Percentiles rank a stretch among this genome's conserved stretches.
Evolutionary conservation across 805 yeast species (phyloP).

Genomic region (Pichia exigua): DNA sequence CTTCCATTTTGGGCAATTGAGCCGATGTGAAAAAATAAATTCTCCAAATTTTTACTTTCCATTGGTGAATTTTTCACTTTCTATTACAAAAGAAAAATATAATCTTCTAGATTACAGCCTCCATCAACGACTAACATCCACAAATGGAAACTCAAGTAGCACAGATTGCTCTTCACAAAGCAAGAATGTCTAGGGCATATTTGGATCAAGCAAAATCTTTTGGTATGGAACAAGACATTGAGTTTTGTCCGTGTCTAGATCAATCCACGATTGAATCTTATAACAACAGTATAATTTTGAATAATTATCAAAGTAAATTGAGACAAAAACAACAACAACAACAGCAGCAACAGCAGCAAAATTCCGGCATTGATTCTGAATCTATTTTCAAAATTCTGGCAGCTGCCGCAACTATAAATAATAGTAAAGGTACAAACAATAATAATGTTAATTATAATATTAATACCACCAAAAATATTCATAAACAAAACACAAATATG

Average conservation of each 20-base stretch:
- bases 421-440: neutral
- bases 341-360: neutral
- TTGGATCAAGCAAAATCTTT: constrained; percentile 60
- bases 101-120: neutral
- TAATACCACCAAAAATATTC: neutral
- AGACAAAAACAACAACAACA: neutral
- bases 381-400: constrained; percentile 12
- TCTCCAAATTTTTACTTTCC: neutral
- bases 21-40: neutral
- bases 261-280: neutral
- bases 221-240: constrained; percentile 63
- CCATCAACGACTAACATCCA: neutral
- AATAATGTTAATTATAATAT: neutral
- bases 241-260: constrained; percentile 46
- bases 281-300: neutral
- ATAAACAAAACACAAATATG: neutral
- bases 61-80: neutral
- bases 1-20: neutral
- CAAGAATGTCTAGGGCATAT: constrained; percentile 35
- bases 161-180: constrained; percentile 4
- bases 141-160: constrained; percentile 1
- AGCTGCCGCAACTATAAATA: constrained; percentile 3
- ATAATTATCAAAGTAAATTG: neutral
- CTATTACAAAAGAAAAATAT: neutral
- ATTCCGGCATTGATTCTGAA: constrained; percentile 7